These are phyloP conservation scores for Kwoniella sp. DNA, from an alignment of 768 basidiomycete species.

Conservation along the genomic window DNA sequence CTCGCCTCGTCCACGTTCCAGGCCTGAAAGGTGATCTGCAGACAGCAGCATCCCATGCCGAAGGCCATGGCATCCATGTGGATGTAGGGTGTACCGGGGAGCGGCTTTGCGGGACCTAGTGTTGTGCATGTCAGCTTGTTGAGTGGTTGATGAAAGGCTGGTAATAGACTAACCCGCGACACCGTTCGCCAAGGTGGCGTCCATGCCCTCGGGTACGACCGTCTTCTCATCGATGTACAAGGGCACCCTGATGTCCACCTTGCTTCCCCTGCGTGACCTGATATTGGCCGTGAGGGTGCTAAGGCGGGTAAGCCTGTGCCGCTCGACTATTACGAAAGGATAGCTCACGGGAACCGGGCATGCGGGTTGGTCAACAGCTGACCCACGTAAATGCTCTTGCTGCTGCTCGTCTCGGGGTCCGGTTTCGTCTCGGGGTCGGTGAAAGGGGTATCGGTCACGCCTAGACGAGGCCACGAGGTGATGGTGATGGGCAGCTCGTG, in stretches of 20 bases:
- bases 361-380: conserved; percentile 96
- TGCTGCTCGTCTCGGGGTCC: conserved; percentile 64
- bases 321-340: not conserved
- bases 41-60: conserved; percentile 98
- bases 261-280: conserved; percentile 78
- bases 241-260: conserved; percentile 92
- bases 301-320: not conserved
- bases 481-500: conserved; percentile 89
- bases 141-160: too few species aligned
- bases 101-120: conserved; percentile 19
- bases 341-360: conserved; percentile 89
- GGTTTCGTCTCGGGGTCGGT: conserved; percentile 85
- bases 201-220: conserved; percentile 21
- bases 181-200: conserved; percentile 59
- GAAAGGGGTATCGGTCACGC: conserved; percentile 71
- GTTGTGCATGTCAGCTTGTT: not conserved
- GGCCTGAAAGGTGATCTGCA: conserved; percentile 96
- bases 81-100: conserved; percentile 58
- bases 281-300: conserved; percentile 99
- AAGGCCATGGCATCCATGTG: conserved; percentile 99
- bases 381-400: conserved; percentile 88
- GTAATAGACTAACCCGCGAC: conserved; percentile 62
- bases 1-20: conserved; percentile 89
- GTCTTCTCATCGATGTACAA: conserved; percentile 84
- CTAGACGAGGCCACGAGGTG: conserved; percentile 91